Conservation (phyloP, 768 basidiomycete species). For the Rhodosporidiobolus odoratus region DNA sequence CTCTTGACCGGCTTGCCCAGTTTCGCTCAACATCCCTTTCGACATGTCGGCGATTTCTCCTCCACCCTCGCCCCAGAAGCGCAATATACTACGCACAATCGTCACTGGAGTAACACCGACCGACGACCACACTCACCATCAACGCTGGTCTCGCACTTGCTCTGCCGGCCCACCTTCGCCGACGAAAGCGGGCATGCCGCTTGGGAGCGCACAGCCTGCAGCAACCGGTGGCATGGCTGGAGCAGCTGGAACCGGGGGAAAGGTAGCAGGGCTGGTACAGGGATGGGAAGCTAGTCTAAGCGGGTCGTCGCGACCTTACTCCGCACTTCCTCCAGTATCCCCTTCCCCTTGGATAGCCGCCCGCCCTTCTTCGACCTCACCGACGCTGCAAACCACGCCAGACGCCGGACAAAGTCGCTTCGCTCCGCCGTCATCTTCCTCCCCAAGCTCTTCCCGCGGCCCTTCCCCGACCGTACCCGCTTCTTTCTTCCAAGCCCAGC, state of each 20-base stretch:
- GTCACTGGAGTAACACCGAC: constrained; percentile 6
- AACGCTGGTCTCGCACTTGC: not conserved
- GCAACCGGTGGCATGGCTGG: not conserved
- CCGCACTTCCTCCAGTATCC: constrained; percentile 5
- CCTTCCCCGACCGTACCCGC: constrained; percentile 22
- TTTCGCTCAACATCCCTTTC: not conserved
- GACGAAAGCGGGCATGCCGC: not conserved
- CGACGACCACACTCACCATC: not conserved
- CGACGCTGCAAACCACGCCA: not conserved
- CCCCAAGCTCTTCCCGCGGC: not conserved
- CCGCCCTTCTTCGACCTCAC: not conserved
- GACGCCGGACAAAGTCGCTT: not conserved
- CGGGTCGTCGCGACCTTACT: constrained; percentile 10
- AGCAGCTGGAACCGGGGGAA: constrained; percentile 1
- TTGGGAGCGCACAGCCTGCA: not conserved
- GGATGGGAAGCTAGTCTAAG: constrained; percentile 13
- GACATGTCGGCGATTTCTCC: not conserved
- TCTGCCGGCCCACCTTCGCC: not conserved
- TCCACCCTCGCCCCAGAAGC: constrained; percentile 13
- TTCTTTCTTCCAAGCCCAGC: constrained; percentile 19
- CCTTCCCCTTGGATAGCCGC: not conserved
- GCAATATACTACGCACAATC: constrained; percentile 17
- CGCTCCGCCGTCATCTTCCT: not conserved
- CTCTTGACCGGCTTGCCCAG: too few species aligned
- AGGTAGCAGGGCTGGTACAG: constrained; percentile 15